Percentiles rank a stretch among this genome's conserved stretches.
phyloP scores from a whole-genome alignment of 169 alveolate species.

The Theileria annulata region DNA sequence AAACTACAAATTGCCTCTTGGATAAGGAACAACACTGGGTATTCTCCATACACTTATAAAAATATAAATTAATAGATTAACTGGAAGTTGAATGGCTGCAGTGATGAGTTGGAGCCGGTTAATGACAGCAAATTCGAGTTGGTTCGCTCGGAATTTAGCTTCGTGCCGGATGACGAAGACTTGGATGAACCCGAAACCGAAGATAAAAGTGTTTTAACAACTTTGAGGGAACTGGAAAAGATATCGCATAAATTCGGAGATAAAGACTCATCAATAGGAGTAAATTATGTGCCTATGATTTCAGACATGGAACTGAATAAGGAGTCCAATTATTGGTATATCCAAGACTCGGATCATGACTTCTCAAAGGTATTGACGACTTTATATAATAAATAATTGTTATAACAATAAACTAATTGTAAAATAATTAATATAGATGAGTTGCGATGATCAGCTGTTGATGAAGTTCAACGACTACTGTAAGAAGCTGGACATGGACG shows the following conservation, averaged over 20 bases:
- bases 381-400: background rate
- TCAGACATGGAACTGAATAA: conserved; percentile 39
- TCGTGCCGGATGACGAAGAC: background rate
- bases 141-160: conserved; percentile 10
- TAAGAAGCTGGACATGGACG: conserved; percentile 74
- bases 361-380: background rate
- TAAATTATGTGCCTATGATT: conserved; percentile 20
- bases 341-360: conserved; percentile 2
- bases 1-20: conserved; percentile 12
- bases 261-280: conserved; percentile 24
- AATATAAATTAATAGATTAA: background rate
- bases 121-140: conserved; percentile 14
- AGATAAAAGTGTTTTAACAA: background rate
- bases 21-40: conserved; percentile 64
- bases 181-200: background rate
- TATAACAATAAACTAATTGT: background rate
- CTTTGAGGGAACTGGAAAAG: conserved; percentile 29
- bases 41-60: background rate
- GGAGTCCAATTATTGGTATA: conserved; percentile 56
- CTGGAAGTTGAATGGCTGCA: conserved; percentile 56
- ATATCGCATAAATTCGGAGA: conserved; percentile 8
- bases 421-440: conserved; percentile 5
- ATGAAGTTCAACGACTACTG: conserved; percentile 70
- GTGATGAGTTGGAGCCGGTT: conserved; percentile 29
- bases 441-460: conserved; percentile 31